phyloP scores from a whole-genome alignment of 1,284 basidiomycete species.

The Pascua guehoae region DNA sequence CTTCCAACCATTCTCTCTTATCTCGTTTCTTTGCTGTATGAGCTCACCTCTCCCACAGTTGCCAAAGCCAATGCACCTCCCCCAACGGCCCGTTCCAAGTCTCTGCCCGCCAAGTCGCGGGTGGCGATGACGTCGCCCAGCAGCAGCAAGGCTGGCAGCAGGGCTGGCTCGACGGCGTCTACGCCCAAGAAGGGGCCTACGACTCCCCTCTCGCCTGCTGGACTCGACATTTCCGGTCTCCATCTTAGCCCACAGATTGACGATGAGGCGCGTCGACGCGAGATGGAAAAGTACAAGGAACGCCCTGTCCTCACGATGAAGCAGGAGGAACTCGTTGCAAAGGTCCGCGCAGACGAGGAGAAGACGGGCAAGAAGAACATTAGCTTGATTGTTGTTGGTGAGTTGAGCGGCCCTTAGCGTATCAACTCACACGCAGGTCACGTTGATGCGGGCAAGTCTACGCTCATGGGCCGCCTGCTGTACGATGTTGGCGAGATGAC shows the following conservation, averaged over 20 bases:
- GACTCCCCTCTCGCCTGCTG: conserved; percentile 17
- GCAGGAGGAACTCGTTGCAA: conserved; percentile 78
- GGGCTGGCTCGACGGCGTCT: conserved; percentile 22
- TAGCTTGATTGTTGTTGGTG: conserved; percentile 90
- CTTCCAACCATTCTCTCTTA: neutral
- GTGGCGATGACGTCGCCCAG: conserved; percentile 4
- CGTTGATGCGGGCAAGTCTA: conserved; percentile 98
- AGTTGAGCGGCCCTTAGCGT: conserved; percentile 29
- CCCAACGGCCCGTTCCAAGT: conserved; percentile 29
- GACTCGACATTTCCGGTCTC: conserved; percentile 65
- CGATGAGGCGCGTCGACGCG: conserved; percentile 49
- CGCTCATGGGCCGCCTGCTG: conserved; percentile 88
- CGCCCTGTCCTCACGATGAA: conserved; percentile 65
- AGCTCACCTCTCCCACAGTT: conserved; percentile 22
- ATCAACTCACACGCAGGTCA: conserved; percentile 62
- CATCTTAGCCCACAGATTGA: conserved; percentile 58
- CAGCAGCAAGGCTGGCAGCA: conserved; percentile 23
- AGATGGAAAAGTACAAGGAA: conserved; percentile 54
- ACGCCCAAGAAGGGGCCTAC: conserved; percentile 53
- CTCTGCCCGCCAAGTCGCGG: conserved; percentile 38
- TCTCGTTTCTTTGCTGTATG: neutral
- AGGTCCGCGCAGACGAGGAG: conserved; percentile 63
- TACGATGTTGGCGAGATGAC: conserved; percentile 86
- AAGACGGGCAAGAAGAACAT: conserved; percentile 64
- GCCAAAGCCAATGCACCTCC: conserved; percentile 29